Evolutionary conservation across 768 basidiomycete species (phyloP), one percentile per base, ranked within the genome.

Genomic region (Lactifluus pinguis): DNA sequence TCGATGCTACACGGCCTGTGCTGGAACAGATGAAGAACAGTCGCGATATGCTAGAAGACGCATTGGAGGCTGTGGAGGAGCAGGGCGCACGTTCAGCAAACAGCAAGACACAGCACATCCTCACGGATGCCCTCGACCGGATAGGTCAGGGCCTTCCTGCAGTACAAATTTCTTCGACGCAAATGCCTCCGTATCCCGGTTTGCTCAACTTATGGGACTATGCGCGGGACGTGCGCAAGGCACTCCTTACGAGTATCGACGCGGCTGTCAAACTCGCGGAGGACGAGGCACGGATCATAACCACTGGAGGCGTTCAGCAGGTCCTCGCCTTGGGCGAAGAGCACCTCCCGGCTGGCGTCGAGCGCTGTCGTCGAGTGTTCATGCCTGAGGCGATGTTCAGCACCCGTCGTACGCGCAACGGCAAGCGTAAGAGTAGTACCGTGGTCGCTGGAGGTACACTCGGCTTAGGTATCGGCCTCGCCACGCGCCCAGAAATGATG

Each of bases 301-400:
- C 93, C 1, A 77, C 76, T 5, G 69, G 72, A 7, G 84, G 87
- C 47, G 88, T 98, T 25, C 74, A 80, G 38, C 78, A 79, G 64
- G 82, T 97, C 63, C 75, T 77, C 44, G 74, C 79, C 17, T 76
- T 97, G 19, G 93, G 84, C 19, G 87, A 95, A 61, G 76, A 76
- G 59, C 83, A 90, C 73, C 81, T 99, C 15, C 89, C 89, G 1
- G 79, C 80, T 53, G 87, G 85, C 59, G 91, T 92, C 25, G 92
- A 93, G 71, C 79, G 91, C 44, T 83, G 83, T 52, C 80, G 83
- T 58, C 80, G 92, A 30, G 83, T 95, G 13, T 99, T 99, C 78
- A 84, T 91, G 76, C 92, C 95, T n/a, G 89, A 95, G 70, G 95
- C 92, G 14, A 98, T 99, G 97, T 99, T 98, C 76, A 83, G 82